phyloP scores from a whole-genome alignment of 345 rosid genomes.

The Microcos paniculata region DNA sequence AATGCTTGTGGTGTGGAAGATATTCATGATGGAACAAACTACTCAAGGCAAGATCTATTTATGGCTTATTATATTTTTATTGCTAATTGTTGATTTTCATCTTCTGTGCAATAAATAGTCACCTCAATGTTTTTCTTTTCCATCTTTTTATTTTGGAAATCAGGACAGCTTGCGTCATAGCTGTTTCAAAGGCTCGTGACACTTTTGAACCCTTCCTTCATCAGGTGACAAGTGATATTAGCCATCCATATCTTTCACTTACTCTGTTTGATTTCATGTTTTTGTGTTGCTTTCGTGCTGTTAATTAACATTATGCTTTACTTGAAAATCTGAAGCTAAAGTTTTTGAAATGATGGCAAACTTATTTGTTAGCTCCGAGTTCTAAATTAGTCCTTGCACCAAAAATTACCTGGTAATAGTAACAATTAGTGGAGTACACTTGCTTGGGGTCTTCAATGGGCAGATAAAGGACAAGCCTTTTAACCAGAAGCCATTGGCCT shows the following conservation, averaged over 20 bases:
- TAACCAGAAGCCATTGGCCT: background rate
- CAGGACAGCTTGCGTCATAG: slow-evolving; percentile 97
- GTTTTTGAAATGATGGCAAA: background rate
- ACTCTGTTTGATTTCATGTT: background rate
- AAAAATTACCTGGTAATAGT: background rate
- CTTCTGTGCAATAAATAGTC: slow-evolving; percentile 9
- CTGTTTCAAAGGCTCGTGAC: slow-evolving; percentile 96
- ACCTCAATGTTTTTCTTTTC: slow-evolving; percentile 8
- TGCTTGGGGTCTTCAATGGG: slow-evolving; percentile 7
- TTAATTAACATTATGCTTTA: background rate
- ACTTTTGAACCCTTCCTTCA: slow-evolving; percentile 95
- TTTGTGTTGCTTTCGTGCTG: background rate
- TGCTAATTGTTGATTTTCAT: slow-evolving; percentile 16
- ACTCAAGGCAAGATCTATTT: slow-evolving; percentile 60
- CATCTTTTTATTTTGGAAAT: slow-evolving; percentile 23
- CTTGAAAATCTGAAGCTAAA: background rate
- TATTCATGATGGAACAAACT: slow-evolving; percentile 96
- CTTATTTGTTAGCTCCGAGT: background rate
- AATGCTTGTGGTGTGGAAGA: slow-evolving; percentile 98
- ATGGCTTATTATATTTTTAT: slow-evolving; percentile 8
- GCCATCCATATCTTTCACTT: background rate
- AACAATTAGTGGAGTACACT: background rate
- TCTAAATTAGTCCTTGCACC: background rate
- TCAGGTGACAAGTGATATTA: slow-evolving; percentile 49
- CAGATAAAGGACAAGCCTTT: slow-evolving; percentile 1